Conservation (phyloP, 257 asterid species). For the Rhazya stricta region DNA sequence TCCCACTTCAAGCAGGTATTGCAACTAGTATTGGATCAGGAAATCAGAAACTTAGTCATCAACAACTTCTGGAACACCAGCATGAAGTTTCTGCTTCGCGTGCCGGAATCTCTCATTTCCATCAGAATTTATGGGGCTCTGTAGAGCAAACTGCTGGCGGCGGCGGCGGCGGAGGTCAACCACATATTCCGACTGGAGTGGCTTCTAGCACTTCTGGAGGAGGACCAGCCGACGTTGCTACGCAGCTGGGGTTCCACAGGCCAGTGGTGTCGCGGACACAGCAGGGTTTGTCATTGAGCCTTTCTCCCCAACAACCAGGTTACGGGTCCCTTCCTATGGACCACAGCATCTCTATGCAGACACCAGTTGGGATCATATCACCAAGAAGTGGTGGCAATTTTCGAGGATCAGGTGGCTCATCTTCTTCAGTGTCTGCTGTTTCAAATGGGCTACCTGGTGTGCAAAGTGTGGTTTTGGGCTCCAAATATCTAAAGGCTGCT, state of each 20-base stretch:
- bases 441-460: slow-evolving; percentile 25
- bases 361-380: slow-evolving; percentile 20
- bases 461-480: slow-evolving; percentile 40
- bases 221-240: not conserved
- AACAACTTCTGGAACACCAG: slow-evolving; percentile 10
- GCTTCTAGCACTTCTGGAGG: not conserved
- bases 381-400: slow-evolving; percentile 18
- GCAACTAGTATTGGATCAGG: slow-evolving; percentile 19
- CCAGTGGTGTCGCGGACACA: slow-evolving; percentile 28
- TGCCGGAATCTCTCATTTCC: slow-evolving; percentile 26
- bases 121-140: slow-evolving; percentile 23
- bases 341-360: slow-evolving; percentile 16
- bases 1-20: slow-evolving; percentile 25
- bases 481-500: slow-evolving; percentile 60
- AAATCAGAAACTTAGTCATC: slow-evolving; percentile 17
- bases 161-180: slow-evolving; percentile 14
- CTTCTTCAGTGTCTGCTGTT: slow-evolving; percentile 26
- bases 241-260: slow-evolving; percentile 11
- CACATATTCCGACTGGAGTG: slow-evolving; percentile 19
- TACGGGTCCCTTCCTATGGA: slow-evolving; percentile 24
- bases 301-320: slow-evolving; percentile 40
- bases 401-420: slow-evolving; percentile 21
- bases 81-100: slow-evolving; percentile 24
- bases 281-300: slow-evolving; percentile 59
- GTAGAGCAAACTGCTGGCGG: slow-evolving; percentile 18